A percentile compares a stretch with the other conserved stretches of the same genome.
Conservation (phyloP, 1,284 basidiomycete genomes). For the Quambalaria eucalypti region DNA sequence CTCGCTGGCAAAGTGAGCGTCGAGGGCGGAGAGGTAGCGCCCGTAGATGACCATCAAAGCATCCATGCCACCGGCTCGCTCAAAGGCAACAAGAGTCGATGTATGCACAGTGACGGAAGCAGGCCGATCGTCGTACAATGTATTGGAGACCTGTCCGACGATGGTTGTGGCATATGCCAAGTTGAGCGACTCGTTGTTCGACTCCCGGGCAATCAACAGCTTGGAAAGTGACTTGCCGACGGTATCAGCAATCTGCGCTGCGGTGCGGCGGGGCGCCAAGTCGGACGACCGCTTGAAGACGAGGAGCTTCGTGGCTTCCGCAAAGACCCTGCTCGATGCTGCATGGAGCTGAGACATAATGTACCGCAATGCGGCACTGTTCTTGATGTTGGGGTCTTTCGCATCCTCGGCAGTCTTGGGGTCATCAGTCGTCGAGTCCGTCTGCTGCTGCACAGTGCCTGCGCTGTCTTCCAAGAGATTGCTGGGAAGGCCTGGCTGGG, state of each 20-base stretch:
- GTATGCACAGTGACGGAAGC: slow-evolving; percentile 60
- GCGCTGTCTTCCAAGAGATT: slow-evolving; percentile 20
- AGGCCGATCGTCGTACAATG: slow-evolving; percentile 71
- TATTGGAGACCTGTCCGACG: slow-evolving; percentile 61
- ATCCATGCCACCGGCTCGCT: slow-evolving; percentile 62
- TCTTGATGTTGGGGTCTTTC: slow-evolving; percentile 7
- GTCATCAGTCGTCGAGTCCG: background rate
- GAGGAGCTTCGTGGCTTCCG: slow-evolving; percentile 80
- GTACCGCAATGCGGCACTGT: slow-evolving; percentile 57
- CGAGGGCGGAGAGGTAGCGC: slow-evolving; percentile 57
- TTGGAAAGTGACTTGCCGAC: slow-evolving; percentile 65
- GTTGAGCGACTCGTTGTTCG: slow-evolving; percentile 51
- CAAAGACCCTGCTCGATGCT: slow-evolving; percentile 73
- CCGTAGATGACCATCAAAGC: slow-evolving; percentile 59
- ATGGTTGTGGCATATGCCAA: slow-evolving; percentile 57
- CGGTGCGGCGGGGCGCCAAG: slow-evolving; percentile 64
- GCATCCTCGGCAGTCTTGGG: background rate
- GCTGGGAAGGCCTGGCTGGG: slow-evolving; percentile 14
- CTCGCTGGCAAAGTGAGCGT: slow-evolving; percentile 53
- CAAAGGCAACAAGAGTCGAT: slow-evolving; percentile 65
- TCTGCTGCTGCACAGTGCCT: slow-evolving; percentile 17
- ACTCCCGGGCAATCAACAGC: slow-evolving; percentile 45
- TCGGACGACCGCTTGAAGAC: slow-evolving; percentile 68
- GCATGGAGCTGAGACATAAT: slow-evolving; percentile 70
- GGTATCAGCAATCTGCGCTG: slow-evolving; percentile 62